Conservation (phyloP, 139 green algal species). For the Penium margaritaceum region DNA sequence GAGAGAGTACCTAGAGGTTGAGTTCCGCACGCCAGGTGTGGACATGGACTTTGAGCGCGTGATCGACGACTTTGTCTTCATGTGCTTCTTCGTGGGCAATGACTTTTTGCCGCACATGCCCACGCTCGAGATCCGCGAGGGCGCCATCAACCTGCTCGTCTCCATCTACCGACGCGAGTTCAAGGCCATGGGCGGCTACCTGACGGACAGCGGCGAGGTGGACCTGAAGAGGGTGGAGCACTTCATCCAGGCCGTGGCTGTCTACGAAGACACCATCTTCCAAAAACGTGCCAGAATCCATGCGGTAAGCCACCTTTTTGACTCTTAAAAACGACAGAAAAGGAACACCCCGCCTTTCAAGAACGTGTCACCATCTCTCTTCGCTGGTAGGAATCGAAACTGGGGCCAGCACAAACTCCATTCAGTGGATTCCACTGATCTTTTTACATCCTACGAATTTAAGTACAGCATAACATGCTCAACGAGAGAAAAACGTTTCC, state of each 20-base stretch:
- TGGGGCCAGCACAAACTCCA: no score
- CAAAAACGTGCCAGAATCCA: conserved; percentile 72
- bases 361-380: neutral
- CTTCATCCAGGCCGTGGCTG: conserved; percentile 78
- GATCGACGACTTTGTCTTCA: conserved; percentile 91
- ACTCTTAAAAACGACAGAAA: no score
- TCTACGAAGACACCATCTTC: conserved; percentile 89
- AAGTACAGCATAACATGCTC: no score
- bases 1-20: conserved; percentile 87
- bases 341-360: no score
- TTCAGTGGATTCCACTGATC: no score
- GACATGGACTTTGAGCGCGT: conserved; percentile 64
- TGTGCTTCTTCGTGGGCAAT: conserved; percentile 99
- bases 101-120: conserved; percentile 99
- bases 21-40: conserved; percentile 56
- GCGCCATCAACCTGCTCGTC: conserved; percentile 94
- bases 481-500: no score
- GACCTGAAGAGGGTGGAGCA: conserved; percentile 75
- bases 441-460: no score
- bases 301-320: conserved; percentile 26
- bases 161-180: conserved; percentile 75
- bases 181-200: conserved; percentile 74
- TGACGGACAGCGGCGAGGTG: conserved; percentile 66
- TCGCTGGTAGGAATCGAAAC: no score
- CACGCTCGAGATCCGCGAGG: conserved; percentile 88